phyloP scores from a whole-genome alignment of 2,329 filamentous ascomycete species.

The Colletotrichum sp. region DNA sequence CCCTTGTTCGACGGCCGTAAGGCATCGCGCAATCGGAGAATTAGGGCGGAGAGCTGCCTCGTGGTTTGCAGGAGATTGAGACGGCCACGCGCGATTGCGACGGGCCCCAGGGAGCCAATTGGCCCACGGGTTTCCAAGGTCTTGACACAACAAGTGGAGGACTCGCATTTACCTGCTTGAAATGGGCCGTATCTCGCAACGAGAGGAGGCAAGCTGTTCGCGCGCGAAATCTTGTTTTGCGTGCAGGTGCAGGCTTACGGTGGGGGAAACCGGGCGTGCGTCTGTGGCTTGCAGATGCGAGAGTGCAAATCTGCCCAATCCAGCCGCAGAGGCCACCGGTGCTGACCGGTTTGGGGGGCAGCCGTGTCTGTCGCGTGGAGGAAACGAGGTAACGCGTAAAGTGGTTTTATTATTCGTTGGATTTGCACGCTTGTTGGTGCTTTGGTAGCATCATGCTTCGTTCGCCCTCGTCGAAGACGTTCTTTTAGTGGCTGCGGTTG shows the following conservation, averaged over 20 bases:
- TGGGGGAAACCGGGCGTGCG: constrained; percentile 9
- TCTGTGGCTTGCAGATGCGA: constrained; percentile 21
- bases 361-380: constrained; percentile 16
- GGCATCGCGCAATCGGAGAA: constrained; percentile 15
- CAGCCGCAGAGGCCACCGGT: neutral
- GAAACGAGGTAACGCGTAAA: constrained; percentile 13
- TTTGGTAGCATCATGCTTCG: neutral
- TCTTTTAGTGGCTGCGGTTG: neutral
- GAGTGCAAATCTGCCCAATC: constrained; percentile 13
- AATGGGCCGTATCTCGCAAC: neutral
- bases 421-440: neutral
- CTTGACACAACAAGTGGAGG: neutral
- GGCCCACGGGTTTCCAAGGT: neutral
- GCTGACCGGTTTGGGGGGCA: neutral
- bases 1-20: neutral
- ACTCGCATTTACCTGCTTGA: neutral
- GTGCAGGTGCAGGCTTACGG: constrained; percentile 12
- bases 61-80: neutral
- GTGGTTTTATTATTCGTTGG: constrained; percentile 4
- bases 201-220: constrained; percentile 8
- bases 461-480: neutral
- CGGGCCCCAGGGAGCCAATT: neutral
- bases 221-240: constrained; percentile 21
- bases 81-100: neutral
- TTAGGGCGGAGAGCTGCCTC: neutral